Percentiles rank a stretch among this genome's conserved stretches.
phyloP scores from a whole-genome alignment of 2,329 filamentous ascomycete genomes.

The Colletotrichum musae region DNA sequence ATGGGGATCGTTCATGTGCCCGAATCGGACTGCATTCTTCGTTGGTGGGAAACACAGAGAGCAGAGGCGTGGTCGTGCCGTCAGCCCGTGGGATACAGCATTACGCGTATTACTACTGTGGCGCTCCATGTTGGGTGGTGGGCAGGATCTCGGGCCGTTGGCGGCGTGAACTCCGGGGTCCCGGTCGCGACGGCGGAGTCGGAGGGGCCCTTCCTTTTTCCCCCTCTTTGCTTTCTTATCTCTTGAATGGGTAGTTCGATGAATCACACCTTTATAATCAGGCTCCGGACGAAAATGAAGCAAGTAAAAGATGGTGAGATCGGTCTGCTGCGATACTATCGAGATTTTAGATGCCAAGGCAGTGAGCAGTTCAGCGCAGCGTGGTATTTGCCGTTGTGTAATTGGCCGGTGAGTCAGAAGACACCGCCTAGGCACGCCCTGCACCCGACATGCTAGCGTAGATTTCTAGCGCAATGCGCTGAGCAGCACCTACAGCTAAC shows the following conservation, averaged over 20 bases:
- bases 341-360: no score
- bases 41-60: no score
- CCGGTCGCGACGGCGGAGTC: constrained; percentile 25
- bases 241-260: background rate
- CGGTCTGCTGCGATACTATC: no score
- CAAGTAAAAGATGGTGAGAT: background rate
- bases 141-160: constrained; percentile 15
- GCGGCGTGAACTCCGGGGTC: constrained; percentile 23
- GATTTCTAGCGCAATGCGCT: no score
- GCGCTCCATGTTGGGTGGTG: background rate
- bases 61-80: no score
- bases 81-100: no score
- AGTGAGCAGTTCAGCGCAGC: no score
- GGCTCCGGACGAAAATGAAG: background rate
- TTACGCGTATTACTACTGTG: no score
- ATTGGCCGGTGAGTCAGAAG: constrained; percentile 19
- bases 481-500: no score
- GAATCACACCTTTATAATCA: background rate
- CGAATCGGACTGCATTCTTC: no score
- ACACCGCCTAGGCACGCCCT: background rate
- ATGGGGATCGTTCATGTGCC: no score
- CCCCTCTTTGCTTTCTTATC: constrained; percentile 1
- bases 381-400: background rate
- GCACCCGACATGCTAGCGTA: no score
- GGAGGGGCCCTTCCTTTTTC: background rate